These are phyloP conservation scores for Ophiostoma piceae DNA, from an alignment of 2,329 filamentous ascomycete genomes.

Conservation along the genomic window DNA sequence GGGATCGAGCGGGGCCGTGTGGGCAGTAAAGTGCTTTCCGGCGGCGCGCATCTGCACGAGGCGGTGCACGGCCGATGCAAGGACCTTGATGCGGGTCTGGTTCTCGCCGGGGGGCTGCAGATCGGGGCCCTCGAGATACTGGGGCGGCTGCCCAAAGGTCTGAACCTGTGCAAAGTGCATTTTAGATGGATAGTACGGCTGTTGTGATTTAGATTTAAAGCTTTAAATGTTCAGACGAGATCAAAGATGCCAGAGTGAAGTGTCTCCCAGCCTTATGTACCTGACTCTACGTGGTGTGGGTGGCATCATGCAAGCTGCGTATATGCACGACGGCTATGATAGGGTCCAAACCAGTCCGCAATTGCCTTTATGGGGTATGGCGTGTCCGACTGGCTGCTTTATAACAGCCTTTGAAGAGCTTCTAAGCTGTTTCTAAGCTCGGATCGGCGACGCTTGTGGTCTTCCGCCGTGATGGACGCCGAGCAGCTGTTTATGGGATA, in stretches of 20 bases:
- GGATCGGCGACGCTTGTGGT: background rate
- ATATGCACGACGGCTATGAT: background rate
- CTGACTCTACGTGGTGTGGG: background rate
- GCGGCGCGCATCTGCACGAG: slow-evolving; percentile 50
- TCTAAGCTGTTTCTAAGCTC: background rate
- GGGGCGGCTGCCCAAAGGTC: slow-evolving; percentile 23
- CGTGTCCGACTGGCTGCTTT: background rate
- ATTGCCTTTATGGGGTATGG: background rate
- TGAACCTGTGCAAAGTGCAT: slow-evolving; percentile 21
- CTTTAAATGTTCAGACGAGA: background rate
- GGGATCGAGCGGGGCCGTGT: slow-evolving; percentile 45
- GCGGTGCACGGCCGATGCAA: slow-evolving; percentile 49
- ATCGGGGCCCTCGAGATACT: slow-evolving; percentile 23
- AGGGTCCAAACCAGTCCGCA: background rate
- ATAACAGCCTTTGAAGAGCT: background rate
- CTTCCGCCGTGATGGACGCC: background rate
- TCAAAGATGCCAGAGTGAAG: background rate
- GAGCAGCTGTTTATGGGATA: background rate
- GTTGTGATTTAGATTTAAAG: background rate
- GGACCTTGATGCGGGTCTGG: slow-evolving; percentile 46
- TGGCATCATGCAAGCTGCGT: background rate
- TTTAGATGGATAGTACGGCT: background rate
- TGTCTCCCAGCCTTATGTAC: background rate
- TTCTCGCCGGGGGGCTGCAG: slow-evolving; percentile 18
- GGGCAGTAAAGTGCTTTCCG: slow-evolving; percentile 51